Conservation (phyloP, 179 eudicot genomes). For the Vitellaria paradoxa region DNA sequence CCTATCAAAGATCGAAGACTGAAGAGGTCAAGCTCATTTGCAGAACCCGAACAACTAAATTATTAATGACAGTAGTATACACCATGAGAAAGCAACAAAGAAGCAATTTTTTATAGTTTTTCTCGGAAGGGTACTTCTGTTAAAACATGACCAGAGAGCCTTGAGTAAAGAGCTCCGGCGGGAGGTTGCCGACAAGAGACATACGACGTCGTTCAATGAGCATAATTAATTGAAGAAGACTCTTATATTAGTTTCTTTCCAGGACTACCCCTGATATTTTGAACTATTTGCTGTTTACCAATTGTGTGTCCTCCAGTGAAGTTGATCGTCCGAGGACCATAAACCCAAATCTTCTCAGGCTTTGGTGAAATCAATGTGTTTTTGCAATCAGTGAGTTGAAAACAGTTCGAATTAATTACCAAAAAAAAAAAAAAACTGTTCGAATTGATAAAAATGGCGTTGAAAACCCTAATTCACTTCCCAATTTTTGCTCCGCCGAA, state of each 20-base stretch:
- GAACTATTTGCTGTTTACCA: neutral
- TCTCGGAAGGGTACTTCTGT: neutral
- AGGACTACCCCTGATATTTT: neutral
- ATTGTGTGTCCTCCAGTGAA: neutral
- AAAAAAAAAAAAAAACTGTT: no score
- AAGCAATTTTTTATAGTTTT: neutral
- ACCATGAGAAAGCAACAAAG: neutral
- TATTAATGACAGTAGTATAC: neutral
- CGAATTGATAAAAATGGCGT: constrained; percentile 37
- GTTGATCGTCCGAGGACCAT: neutral
- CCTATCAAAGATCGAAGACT: neutral
- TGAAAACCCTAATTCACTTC: constrained; percentile 46
- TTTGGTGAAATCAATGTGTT: no score
- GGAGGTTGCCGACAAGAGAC: neutral
- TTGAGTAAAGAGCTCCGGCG: neutral
- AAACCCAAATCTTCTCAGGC: neutral
- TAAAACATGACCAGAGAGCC: neutral
- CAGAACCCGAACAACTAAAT: neutral
- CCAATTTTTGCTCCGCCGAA: constrained; percentile 60
- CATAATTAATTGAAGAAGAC: neutral
- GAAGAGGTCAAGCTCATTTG: neutral
- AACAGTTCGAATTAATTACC: no score
- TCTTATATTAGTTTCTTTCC: neutral
- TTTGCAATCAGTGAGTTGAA: neutral
- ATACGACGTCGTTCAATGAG: neutral